These are phyloP conservation scores for Herpetomonas samuelpessoai DNA, from an alignment of 208 protist genomes.

Conservation along the genomic window DNA sequence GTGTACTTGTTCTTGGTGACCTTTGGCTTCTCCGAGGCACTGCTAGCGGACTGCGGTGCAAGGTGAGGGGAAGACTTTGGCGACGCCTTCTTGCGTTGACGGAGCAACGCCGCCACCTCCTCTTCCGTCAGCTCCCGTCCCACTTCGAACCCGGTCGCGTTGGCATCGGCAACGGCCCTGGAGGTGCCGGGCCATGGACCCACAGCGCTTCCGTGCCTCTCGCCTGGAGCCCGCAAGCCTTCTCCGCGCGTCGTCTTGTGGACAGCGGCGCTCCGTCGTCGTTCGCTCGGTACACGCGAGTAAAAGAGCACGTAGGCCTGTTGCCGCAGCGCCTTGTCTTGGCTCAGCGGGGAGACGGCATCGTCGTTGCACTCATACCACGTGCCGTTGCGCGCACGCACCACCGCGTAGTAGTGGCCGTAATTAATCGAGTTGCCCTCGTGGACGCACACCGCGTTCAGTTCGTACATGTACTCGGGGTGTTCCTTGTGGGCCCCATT, in stretches of 20 bases:
- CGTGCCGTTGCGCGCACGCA: conserved; percentile 69
- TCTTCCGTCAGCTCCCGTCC: conserved; percentile 30
- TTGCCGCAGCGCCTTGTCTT: conserved; percentile 58
- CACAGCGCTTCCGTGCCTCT: too few relatives aligned
- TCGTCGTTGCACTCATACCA: conserved; percentile 91
- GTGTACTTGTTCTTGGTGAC: conserved; percentile 1
- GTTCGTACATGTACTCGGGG: conserved; percentile 51
- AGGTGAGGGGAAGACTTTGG: neutral
- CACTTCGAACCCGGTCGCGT: conserved; percentile 7
- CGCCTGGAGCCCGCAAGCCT: neutral
- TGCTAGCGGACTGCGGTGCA: neutral
- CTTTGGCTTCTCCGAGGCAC: neutral
- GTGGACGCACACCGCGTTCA: conserved; percentile 90
- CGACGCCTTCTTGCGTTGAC: neutral
- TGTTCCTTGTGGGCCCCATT: conserved; percentile 5
- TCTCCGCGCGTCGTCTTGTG: neutral
- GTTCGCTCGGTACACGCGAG: conserved; percentile 26
- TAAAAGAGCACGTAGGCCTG: conserved; percentile 93
- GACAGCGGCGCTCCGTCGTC: neutral
- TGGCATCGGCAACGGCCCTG: neutral
- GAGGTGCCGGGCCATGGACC: neutral
- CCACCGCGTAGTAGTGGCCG: conserved; percentile 92
- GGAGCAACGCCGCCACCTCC: conserved; percentile 18
- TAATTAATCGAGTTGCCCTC: conserved; percentile 68
- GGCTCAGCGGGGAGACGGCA: conserved; percentile 52